Evolutionary conservation across 164 flowering plant species (phyloP).

Genomic region (Kalanchoe fedtschenkoi): DNA sequence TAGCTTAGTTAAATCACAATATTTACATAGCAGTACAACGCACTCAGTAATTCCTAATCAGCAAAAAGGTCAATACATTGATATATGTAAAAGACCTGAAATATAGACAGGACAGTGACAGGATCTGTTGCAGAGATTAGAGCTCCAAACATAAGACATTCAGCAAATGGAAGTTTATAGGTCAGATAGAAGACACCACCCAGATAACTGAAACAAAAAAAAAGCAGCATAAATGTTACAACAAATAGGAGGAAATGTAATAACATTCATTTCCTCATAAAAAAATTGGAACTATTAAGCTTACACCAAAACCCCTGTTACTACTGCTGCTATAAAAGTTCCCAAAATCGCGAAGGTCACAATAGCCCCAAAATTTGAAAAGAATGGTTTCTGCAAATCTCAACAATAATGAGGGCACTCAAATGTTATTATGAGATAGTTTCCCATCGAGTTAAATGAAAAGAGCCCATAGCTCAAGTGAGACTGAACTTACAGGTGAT

Average conservation of each 20-base stretch:
- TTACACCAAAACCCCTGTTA: conserved; percentile 87
- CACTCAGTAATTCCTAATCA: background rate
- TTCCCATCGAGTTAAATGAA: background rate
- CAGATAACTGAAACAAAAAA: conserved; percentile 54
- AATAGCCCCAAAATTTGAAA: conserved; percentile 95
- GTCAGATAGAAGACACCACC: conserved; percentile 81
- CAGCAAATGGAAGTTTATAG: conserved; percentile 88
- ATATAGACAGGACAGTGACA: conserved; percentile 93
- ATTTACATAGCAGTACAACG: background rate
- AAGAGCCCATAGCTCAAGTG: background rate
- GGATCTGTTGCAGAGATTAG: conserved; percentile 99
- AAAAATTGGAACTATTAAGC: conserved; percentile 9
- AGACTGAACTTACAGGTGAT: conserved; percentile 62
- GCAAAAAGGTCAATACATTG: background rate
- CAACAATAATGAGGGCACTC: background rate
- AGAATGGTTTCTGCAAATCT: conserved; percentile 80
- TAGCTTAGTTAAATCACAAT: background rate
- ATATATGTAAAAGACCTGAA: conserved; percentile 40
- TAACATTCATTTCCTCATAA: background rate
- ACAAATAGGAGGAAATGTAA: background rate
- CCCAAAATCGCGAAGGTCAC: conserved; percentile 94
- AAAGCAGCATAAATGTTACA: background rate
- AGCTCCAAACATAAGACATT: conserved; percentile 97
- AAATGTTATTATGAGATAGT: background rate
- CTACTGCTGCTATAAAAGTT: conserved; percentile 81